Conservation (phyloP, 768 basidiomycete genomes). For the Amanita pseudoporphyria region DNA sequence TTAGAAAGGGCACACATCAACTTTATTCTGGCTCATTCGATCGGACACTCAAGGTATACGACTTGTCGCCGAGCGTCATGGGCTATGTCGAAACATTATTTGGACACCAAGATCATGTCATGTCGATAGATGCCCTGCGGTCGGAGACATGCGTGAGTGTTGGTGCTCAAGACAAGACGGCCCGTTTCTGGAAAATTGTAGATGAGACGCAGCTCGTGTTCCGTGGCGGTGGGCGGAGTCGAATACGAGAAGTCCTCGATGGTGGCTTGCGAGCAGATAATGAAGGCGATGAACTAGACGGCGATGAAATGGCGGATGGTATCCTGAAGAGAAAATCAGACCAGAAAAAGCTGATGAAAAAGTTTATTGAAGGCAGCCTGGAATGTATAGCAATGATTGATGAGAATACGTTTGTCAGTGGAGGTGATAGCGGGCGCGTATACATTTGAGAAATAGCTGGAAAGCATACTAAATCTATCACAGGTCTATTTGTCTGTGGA, state of each 20-base stretch:
- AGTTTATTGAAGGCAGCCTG: conserved; percentile 83
- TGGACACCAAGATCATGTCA: conserved; percentile 88
- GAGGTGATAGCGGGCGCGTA: conserved; percentile 92
- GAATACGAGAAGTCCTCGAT: conserved; percentile 71
- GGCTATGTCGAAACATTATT: conserved; percentile 95
- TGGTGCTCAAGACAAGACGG: conserved; percentile 85
- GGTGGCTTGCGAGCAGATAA: conserved; percentile 60
- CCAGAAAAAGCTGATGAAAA: conserved; percentile 19
- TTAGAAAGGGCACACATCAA: conserved; percentile 68
- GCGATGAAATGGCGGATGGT: conserved; percentile 15
- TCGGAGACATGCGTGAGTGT: conserved; percentile 80
- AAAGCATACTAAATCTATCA: not conserved
- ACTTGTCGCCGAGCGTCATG: conserved; percentile 58
- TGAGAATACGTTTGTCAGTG: conserved; percentile 85
- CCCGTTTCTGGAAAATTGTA: conserved; percentile 92
- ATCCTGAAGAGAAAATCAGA: conserved; percentile 17
- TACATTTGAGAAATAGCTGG: not conserved
- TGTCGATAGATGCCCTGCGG: conserved; percentile 70
- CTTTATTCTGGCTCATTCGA: conserved; percentile 76
- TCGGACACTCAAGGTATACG: conserved; percentile 86
- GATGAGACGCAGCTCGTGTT: conserved; percentile 96
- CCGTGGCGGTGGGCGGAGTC: conserved; percentile 85
- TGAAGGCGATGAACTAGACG: conserved; percentile 35
- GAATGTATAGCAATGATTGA: conserved; percentile 95
- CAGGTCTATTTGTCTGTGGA: conserved; percentile 91